Evolutionary conservation across 345 rosid species (phyloP).

Genomic region (Camelina neglecta): DNA sequence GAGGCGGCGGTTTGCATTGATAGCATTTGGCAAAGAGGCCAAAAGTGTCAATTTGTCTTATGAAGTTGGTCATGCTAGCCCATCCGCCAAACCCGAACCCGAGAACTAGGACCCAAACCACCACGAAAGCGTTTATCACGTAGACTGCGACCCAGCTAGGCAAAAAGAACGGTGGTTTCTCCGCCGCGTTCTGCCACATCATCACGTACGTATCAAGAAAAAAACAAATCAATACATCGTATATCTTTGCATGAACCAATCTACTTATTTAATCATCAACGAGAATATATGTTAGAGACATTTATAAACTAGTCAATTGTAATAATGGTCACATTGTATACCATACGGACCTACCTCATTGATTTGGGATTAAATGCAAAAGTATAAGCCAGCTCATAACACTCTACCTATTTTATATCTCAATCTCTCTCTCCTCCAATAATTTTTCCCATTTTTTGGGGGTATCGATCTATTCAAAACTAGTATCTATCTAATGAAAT

Average conservation of each 20-base stretch:
- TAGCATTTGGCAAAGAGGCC: slow-evolving; percentile 96
- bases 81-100: slow-evolving; percentile 99
- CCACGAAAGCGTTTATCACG: slow-evolving; percentile 66
- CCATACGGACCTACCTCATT: slow-evolving; percentile 38
- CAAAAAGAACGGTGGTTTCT: slow-evolving; percentile 79
- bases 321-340: slow-evolving; percentile 13
- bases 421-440: slow-evolving; percentile 25
- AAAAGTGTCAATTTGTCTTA: slow-evolving; percentile 78
- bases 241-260: slow-evolving; percentile 2
- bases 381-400: slow-evolving; percentile 38
- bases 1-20: slow-evolving; percentile 72
- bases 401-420: slow-evolving; percentile 17
- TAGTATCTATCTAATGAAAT: neutral
- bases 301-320: slow-evolving; percentile 15
- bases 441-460: neutral
- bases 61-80: slow-evolving; percentile 94
- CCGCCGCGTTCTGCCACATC: slow-evolving; percentile 79
- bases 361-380: slow-evolving; percentile 26
- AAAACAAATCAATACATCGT: neutral
- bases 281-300: slow-evolving; percentile 16
- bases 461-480: slow-evolving; percentile 1
- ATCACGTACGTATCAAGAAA: neutral
- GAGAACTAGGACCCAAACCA: slow-evolving; percentile 79
- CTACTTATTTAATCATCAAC: slow-evolving; percentile 6
- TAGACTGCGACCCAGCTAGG: slow-evolving; percentile 87